Evolutionary conservation across 352 stramenopile genomes (phyloP).

Genomic region (Phytophthora brassicae): DNA sequence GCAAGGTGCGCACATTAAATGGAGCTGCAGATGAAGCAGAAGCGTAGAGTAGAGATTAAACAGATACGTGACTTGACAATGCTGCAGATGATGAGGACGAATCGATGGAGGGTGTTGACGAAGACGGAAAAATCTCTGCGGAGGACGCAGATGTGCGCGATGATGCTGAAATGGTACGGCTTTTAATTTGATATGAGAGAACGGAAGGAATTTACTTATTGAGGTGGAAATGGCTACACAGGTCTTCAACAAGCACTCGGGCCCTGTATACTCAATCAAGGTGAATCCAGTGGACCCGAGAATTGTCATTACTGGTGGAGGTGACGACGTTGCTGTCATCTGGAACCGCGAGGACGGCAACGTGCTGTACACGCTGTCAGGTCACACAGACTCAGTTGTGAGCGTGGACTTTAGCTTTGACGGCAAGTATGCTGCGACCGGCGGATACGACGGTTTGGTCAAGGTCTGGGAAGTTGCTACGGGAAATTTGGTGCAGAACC

Average conservation of each 20-base stretch:
- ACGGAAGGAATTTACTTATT: background rate
- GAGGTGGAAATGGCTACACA: slow-evolving; percentile 21
- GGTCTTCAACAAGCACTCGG: slow-evolving; percentile 79
- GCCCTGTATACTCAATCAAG: slow-evolving; percentile 80
- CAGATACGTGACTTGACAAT: background rate
- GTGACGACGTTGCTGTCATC: slow-evolving; percentile 83
- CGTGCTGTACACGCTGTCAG: slow-evolving; percentile 74
- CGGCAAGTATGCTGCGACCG: slow-evolving; percentile 85
- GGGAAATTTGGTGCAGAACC: slow-evolving; percentile 73
- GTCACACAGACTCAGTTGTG: slow-evolving; percentile 85
- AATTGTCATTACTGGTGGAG: slow-evolving; percentile 82
- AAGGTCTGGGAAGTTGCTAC: slow-evolving; percentile 90
- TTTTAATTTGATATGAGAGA: background rate
- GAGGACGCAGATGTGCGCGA: slow-evolving; percentile 75
- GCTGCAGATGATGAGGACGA: slow-evolving; percentile 64
- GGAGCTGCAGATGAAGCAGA: background rate
- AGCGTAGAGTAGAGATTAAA: background rate
- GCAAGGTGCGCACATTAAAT: slow-evolving; percentile 43
- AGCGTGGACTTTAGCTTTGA: slow-evolving; percentile 87
- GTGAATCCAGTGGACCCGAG: slow-evolving; percentile 80
- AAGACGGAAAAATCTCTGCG: slow-evolving; percentile 63
- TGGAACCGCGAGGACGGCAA: slow-evolving; percentile 85
- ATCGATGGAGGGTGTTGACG: slow-evolving; percentile 62
- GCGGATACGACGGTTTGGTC: slow-evolving; percentile 83
- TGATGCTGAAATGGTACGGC: slow-evolving; percentile 62